Percentiles rank a stretch among this genome's conserved stretches.
These are phyloP conservation scores for Oryza meyeriana DNA, from an alignment of 176 grass and related monocot species.

Conservation along the genomic window DNA sequence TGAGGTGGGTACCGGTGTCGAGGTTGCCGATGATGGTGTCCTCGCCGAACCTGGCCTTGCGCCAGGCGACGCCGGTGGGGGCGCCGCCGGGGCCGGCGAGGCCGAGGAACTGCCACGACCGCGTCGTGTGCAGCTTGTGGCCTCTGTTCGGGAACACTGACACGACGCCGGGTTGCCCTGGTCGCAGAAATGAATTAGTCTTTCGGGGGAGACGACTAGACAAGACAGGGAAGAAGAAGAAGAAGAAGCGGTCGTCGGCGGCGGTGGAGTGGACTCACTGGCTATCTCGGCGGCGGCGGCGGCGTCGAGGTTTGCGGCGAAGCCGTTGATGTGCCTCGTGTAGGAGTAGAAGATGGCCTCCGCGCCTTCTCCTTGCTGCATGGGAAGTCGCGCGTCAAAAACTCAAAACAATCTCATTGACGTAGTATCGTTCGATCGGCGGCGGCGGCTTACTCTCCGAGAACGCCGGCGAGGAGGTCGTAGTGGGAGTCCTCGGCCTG, in stretches of 20 bases:
- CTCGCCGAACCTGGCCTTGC: conserved; percentile 62
- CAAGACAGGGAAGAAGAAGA: too few relatives aligned
- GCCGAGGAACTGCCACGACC: conserved; percentile 89
- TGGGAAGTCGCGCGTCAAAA: background rate
- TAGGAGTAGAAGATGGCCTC: conserved; percentile 98
- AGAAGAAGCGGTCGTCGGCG: background rate
- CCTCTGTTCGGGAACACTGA: conserved; percentile 86
- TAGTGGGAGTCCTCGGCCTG: conserved; percentile 49
- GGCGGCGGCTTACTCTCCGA: conserved; percentile 58
- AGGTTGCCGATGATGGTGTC: conserved; percentile 90
- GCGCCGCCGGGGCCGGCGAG: conserved; percentile 51
- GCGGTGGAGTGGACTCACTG: conserved; percentile 17
- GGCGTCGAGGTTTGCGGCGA: conserved; percentile 77
- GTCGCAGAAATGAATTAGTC: background rate
- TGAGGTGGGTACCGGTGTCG: conserved; percentile 58
- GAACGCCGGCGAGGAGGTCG: conserved; percentile 62
- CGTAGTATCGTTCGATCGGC: background rate
- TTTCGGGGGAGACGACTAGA: too few relatives aligned
- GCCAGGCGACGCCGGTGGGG: conserved; percentile 43
- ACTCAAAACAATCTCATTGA: background rate
- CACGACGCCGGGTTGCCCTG: conserved; percentile 61
- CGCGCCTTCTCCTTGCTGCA: conserved; percentile 79
- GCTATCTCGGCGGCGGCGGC: conserved; percentile 57
- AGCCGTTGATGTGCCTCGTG: conserved; percentile 93
- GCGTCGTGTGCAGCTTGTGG: conserved; percentile 73